Evolutionary conservation across 208 protist genomes (phyloP).

Genomic region (Perkinsela sp.): DNA sequence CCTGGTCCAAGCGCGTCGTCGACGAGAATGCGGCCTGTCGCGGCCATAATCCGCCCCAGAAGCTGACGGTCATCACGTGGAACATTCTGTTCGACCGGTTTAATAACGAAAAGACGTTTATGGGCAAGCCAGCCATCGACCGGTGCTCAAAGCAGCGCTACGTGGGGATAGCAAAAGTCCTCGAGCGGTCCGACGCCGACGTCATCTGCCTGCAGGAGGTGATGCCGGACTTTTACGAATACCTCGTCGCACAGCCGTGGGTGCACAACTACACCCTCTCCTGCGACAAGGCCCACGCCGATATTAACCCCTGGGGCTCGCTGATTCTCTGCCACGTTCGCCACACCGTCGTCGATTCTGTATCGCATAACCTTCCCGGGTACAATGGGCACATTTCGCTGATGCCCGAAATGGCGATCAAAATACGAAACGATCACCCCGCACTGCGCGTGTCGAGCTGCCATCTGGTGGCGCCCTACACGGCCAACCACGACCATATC

Average conservation of each 20-base stretch:
- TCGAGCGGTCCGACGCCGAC: not conserved
- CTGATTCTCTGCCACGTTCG: not conserved
- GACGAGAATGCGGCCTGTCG: not conserved
- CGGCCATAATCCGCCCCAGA: not conserved
- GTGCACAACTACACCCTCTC: not conserved
- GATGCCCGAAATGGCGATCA: not conserved
- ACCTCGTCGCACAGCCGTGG: not conserved
- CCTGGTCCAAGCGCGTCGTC: not conserved
- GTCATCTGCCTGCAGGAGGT: not conserved
- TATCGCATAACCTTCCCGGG: not conserved
- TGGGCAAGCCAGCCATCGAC: not conserved
- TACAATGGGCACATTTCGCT: not conserved
- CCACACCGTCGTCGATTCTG: not conserved
- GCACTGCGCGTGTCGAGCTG: not conserved
- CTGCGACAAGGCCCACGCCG: not conserved
- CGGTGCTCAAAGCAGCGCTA: not conserved
- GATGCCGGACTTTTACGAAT: not conserved
- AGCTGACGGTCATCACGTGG: not conserved
- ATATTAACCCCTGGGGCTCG: not conserved
- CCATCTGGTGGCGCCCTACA: not conserved
- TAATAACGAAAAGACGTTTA: not conserved
- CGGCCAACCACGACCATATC: not conserved
- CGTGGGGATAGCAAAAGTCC: not conserved
- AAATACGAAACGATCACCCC: not conserved
- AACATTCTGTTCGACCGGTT: not conserved